Conservation (phyloP, 371 early-diverging fungal genomes). For the Zopfochytrium polystomum region DNA sequence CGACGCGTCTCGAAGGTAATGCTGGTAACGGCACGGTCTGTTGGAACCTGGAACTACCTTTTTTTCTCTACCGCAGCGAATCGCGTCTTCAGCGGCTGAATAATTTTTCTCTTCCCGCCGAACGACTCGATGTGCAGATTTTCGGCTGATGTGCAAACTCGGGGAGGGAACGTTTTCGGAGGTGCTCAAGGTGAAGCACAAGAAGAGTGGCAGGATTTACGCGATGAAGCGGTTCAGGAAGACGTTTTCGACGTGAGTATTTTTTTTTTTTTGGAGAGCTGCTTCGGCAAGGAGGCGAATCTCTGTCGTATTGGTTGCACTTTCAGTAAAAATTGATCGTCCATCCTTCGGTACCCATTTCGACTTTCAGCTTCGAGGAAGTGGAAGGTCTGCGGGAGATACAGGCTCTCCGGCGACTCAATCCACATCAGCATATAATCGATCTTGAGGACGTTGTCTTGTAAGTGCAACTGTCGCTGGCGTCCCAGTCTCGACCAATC, state of each 20-base stretch:
- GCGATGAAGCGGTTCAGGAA: slow-evolving; percentile 61
- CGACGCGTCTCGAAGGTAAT: too few species aligned
- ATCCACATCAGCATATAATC: slow-evolving; percentile 59
- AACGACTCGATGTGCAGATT: too few species aligned
- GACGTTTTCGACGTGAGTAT: slow-evolving; percentile 46
- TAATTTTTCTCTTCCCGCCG: too few species aligned
- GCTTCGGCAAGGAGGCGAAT: neutral
- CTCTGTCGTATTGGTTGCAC: neutral
- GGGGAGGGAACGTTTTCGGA: slow-evolving; percentile 62
- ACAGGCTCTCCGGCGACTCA: slow-evolving; percentile 50
- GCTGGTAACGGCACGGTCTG: too few species aligned
- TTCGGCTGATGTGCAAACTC: slow-evolving; percentile 50
- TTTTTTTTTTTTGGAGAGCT: neutral
- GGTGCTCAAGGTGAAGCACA: slow-evolving; percentile 55
- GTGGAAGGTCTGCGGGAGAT: slow-evolving; percentile 56
- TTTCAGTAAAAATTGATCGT: neutral
- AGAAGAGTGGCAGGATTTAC: slow-evolving; percentile 45
- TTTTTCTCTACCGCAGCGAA: too few species aligned
- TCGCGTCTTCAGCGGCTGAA: too few species aligned
- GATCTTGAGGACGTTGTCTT: slow-evolving; percentile 60
- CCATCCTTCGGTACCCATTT: neutral
- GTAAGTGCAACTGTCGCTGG: slow-evolving; percentile 25
- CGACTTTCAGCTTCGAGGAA: slow-evolving; percentile 41
- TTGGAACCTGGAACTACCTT: too few species aligned
- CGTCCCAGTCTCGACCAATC: slow-evolving; percentile 1